These are phyloP conservation scores for Neurospora sp. DNA, from an alignment of 495 filamentous ascomycete species.

Conservation along the genomic window DNA sequence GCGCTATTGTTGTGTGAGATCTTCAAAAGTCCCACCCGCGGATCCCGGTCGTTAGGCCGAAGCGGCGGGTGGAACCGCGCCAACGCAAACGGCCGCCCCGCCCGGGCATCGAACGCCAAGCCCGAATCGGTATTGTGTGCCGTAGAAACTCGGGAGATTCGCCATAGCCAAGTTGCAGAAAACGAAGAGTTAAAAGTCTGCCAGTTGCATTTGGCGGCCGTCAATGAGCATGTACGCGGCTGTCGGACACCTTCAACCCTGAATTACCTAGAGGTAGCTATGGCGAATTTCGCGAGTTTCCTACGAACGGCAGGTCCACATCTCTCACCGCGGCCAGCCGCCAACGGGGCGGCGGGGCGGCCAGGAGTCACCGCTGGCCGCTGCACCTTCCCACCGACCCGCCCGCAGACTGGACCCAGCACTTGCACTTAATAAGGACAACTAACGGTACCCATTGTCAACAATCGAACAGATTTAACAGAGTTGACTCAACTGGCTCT, in stretches of 20 bases:
- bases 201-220: too few relatives aligned
- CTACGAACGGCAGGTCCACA: not conserved
- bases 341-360: not conserved
- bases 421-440: not conserved
- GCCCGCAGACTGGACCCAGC: too few relatives aligned
- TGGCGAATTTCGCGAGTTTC: too few relatives aligned
- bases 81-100: not conserved
- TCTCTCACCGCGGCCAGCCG: not conserved
- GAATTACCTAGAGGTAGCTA: too few relatives aligned
- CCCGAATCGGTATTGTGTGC: not conserved
- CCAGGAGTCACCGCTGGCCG: not conserved
- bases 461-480: not conserved
- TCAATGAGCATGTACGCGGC: too few relatives aligned
- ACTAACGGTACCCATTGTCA: not conserved
- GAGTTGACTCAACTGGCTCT: not conserved
- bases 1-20: not conserved
- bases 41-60: not conserved
- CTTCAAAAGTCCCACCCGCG: not conserved
- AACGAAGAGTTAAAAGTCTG: too few relatives aligned
- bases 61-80: not conserved
- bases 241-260: too few relatives aligned
- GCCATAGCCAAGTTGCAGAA: too few relatives aligned
- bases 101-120: not conserved
- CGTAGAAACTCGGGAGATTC: too few relatives aligned
- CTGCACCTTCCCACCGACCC: not conserved